phyloP scores from a whole-genome alignment of 306 rosid species.

The Gynostemma pentaphyllum region DNA sequence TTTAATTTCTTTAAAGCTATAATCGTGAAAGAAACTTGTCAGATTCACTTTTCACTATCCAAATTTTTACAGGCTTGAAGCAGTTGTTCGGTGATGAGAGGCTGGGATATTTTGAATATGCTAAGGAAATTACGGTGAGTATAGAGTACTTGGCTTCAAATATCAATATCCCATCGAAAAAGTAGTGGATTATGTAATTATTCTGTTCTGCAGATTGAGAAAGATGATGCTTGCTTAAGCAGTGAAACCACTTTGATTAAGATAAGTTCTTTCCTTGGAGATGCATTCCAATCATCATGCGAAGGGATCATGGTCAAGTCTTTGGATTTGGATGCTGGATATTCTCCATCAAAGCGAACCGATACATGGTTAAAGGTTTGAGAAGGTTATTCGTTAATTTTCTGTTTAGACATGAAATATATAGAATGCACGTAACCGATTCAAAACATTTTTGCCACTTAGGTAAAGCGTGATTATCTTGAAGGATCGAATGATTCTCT shows the following conservation, averaged over 20 bases:
- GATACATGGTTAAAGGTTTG: constrained; percentile 85
- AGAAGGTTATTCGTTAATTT: background rate
- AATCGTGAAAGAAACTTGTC: background rate
- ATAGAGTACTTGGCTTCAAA: constrained; percentile 14
- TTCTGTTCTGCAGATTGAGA: constrained; percentile 51
- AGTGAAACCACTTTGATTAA: constrained; percentile 43
- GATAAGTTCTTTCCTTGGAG: constrained; percentile 54
- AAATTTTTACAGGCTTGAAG: constrained; percentile 40
- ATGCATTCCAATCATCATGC: constrained; percentile 59
- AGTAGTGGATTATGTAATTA: background rate
- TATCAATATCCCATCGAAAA: background rate
- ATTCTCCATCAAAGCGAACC: constrained; percentile 79
- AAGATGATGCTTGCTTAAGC: constrained; percentile 54
- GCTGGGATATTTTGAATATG: constrained; percentile 67
- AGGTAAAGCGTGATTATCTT: constrained; percentile 91
- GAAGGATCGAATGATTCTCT: constrained; percentile 76
- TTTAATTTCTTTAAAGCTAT: constrained; percentile 2
- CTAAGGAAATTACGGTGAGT: constrained; percentile 73
- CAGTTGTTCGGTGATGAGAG: constrained; percentile 55
- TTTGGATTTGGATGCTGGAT: constrained; percentile 77
- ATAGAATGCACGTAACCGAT: background rate
- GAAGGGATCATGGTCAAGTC: constrained; percentile 92
- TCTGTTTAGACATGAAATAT: background rate
- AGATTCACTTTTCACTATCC: background rate
- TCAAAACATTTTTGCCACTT: constrained; percentile 12